phyloP scores from a whole-genome alignment of 2,329 filamentous ascomycete species.

The Claviceps maximensis region DNA sequence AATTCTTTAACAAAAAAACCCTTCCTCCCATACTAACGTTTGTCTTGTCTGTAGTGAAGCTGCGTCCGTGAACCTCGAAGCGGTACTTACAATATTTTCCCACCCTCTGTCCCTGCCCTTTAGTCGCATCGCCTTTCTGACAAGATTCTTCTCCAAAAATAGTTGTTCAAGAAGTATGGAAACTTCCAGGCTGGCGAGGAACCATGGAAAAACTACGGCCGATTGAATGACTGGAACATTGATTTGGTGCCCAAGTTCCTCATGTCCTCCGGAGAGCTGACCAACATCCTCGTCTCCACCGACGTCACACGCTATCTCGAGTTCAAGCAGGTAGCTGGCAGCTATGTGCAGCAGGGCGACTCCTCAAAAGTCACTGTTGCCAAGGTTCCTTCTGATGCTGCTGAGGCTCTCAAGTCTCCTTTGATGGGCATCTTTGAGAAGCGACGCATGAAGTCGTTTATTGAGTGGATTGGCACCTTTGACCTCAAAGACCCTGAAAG shows the following conservation, averaged over 20 bases:
- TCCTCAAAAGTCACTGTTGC: slow-evolving; percentile 80
- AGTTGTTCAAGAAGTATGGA: slow-evolving; percentile 96
- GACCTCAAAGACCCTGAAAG: slow-evolving; percentile 68
- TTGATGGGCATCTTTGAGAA: slow-evolving; percentile 98
- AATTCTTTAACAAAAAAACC: too few species aligned
- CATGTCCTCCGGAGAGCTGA: slow-evolving; percentile 96
- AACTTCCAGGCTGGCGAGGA: slow-evolving; percentile 68
- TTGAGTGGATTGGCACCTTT: slow-evolving; percentile 88
- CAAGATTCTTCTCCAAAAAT: slow-evolving; percentile 5
- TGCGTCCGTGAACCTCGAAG: slow-evolving; percentile 91
- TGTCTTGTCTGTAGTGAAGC: slow-evolving; percentile 49
- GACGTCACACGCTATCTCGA: slow-evolving; percentile 81
- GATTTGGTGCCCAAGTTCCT: slow-evolving; percentile 96
- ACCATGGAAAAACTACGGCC: slow-evolving; percentile 96
- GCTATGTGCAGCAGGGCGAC: slow-evolving; percentile 83
- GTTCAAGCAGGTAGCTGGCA: slow-evolving; percentile 90
- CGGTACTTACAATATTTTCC: slow-evolving; percentile 44
- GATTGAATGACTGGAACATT: slow-evolving; percentile 98
- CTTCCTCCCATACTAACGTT: slow-evolving; percentile 18
- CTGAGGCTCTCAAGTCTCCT: slow-evolving; percentile 79
- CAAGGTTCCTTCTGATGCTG: slow-evolving; percentile 90
- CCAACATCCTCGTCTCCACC: slow-evolving; percentile 95
- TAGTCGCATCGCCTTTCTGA: slow-evolving; percentile 10
- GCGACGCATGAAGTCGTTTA: slow-evolving; percentile 88
- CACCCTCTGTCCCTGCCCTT: slow-evolving; percentile 4